Evolutionary conservation across 305 asterid genomes (phyloP), one percentile per base, ranked within the genome.

Genomic region (Fraxinus nigra): DNA sequence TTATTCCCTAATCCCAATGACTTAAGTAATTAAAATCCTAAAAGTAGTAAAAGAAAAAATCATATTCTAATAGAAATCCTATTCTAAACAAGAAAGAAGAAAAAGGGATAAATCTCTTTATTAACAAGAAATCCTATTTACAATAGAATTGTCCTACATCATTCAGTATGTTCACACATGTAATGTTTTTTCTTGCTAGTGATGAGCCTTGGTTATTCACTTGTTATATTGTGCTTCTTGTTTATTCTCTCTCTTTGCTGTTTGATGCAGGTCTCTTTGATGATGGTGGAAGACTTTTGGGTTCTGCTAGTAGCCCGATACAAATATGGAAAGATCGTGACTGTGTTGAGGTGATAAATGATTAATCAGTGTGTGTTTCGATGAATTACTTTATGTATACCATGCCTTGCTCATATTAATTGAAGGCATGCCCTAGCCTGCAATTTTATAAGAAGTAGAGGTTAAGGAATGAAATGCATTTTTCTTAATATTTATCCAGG

Each of bases 251-350:
- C 74, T 70, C 78, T 76, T 51, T 85, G 46, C 70, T 82, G 83
- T 77, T 83, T 76, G 48, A 75, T 83, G 79, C 94, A 96, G 99
- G 98, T 70, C 83, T 96, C 72, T 96, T 96, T 80, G 92, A 92
- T 79, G 91, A 87, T 78, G 80, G 77, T 59, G 99, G 99, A 13
- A 89, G 87, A 78, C 94, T 96, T 83, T 72, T 94, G 72, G 98
- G 98, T 79, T 84, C 87, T 87, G 84, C 97, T 75, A 94, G 94
- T 83, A 90, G 99, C 91, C 97, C 98, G 40, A 94, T 96, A 87
- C 99, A 92, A 91, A 93, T 94, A 69, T 96, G 99, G 99, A 96
- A 96, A 92, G 97, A 91, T 38, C 94, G 95, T 73, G 97, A 93
- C 84, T 93, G 97, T 85, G 89, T 94, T 78, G 99, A 96, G 99